phyloP scores from a whole-genome alignment of 2,329 filamentous ascomycete species.

The Beauveria varroae region DNA sequence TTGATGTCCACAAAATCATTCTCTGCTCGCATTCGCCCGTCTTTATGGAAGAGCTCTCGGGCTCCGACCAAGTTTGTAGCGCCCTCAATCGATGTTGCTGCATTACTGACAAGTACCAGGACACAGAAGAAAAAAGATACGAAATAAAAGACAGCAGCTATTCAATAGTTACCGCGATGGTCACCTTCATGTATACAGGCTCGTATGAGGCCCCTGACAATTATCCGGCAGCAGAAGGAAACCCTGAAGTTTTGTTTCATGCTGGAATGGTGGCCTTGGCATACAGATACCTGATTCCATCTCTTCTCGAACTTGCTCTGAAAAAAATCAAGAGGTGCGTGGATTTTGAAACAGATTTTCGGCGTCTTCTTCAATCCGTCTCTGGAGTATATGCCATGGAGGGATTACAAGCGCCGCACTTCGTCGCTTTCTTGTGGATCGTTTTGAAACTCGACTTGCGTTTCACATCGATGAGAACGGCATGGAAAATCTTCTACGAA shows the following conservation, averaged over 20 bases:
- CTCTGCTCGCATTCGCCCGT: background rate
- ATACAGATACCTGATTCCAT: background rate
- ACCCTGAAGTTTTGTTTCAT: background rate
- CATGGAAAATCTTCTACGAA: background rate
- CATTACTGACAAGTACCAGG: background rate
- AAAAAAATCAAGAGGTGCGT: background rate
- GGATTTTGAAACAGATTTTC: background rate
- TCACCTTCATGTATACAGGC: background rate
- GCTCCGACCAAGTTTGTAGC: background rate
- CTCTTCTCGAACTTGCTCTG: background rate
- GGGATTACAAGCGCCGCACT: background rate
- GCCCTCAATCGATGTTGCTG: background rate
- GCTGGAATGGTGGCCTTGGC: background rate
- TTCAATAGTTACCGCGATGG: background rate
- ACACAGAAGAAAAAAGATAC: accelerated
- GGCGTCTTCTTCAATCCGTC: background rate
- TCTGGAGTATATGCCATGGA: background rate
- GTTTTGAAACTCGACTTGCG: background rate
- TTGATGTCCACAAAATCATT: background rate
- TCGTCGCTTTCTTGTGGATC: background rate
- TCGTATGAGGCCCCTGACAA: accelerated
- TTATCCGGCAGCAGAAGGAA: background rate
- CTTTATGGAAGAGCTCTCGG: background rate
- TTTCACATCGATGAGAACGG: background rate
- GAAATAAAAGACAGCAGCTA: background rate